phyloP scores from a whole-genome alignment of 1,284 basidiomycete genomes.

The Fomitiporia mediterranea region DNA sequence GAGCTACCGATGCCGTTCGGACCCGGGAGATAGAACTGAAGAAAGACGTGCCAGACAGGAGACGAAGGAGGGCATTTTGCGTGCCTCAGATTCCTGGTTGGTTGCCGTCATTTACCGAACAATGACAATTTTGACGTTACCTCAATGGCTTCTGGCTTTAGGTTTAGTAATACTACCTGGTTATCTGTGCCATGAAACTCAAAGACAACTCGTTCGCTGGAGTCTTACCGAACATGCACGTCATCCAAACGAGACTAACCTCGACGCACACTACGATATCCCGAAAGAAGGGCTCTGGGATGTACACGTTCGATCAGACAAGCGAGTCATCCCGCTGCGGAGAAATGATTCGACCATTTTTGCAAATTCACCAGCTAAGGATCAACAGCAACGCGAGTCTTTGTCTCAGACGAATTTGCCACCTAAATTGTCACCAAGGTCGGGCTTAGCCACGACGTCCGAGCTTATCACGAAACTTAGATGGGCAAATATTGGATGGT shows the following conservation, averaged over 20 bases:
- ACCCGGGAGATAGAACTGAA: slow-evolving; percentile 30
- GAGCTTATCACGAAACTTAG: slow-evolving; percentile 68
- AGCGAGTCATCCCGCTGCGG: slow-evolving; percentile 29
- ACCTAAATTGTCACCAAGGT: slow-evolving; percentile 52
- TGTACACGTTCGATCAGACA: slow-evolving; percentile 42
- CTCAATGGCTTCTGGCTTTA: slow-evolving; percentile 30
- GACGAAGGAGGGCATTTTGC: slow-evolving; percentile 40
- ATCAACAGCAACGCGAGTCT: slow-evolving; percentile 40
- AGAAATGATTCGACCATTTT: slow-evolving; percentile 21
- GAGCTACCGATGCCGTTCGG: slow-evolving; percentile 35
- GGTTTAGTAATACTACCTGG: slow-evolving; percentile 79
- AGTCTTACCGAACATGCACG: slow-evolving; percentile 71
- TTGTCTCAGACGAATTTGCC: slow-evolving; percentile 50
- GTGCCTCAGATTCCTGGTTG: slow-evolving; percentile 55
- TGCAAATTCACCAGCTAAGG: neutral
- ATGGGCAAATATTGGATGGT: slow-evolving; percentile 93
- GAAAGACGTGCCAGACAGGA: slow-evolving; percentile 17
- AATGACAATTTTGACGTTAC: slow-evolving; percentile 16
- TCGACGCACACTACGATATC: slow-evolving; percentile 78
- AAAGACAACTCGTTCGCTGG: slow-evolving; percentile 64
- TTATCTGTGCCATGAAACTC: slow-evolving; percentile 56
- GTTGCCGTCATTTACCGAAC: slow-evolving; percentile 26
- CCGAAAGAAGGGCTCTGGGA: slow-evolving; percentile 74
- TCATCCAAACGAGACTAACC: slow-evolving; percentile 80
- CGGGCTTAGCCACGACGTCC: slow-evolving; percentile 40